These are phyloP conservation scores for Vachellia pachyceras DNA, from an alignment of 306 rosid genomes.

Conservation along the genomic window DNA sequence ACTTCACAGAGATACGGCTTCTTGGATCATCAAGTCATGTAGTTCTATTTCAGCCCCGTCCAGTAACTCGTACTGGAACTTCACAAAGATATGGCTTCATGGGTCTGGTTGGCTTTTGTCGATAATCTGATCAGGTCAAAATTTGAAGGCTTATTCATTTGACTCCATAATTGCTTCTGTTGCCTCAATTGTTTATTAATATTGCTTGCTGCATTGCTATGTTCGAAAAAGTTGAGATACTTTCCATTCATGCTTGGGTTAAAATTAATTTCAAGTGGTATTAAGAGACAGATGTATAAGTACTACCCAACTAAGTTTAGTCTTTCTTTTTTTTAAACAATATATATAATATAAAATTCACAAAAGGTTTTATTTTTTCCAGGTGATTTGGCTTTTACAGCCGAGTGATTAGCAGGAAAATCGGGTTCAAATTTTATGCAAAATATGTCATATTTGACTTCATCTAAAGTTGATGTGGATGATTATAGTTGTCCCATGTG, in stretches of 20 bases:
- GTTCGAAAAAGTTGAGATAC: neutral
- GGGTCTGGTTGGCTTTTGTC: constrained; percentile 40
- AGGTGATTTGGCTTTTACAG: too few species aligned
- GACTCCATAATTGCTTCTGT: neutral
- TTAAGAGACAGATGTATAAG: neutral
- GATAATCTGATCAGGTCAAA: constrained; percentile 10
- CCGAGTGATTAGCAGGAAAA: too few species aligned
- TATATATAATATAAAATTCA: neutral
- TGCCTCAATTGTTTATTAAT: neutral
- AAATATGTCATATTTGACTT: neutral
- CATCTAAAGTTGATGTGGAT: neutral
- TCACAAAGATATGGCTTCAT: too few species aligned
- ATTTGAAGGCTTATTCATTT: neutral
- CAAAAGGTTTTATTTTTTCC: too few species aligned
- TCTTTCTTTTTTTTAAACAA: too few species aligned
- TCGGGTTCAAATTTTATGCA: too few species aligned
- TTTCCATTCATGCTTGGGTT: neutral
- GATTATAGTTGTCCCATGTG: neutral
- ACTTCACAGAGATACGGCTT: constrained; percentile 53
- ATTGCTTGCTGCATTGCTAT: neutral
- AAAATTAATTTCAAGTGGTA: neutral
- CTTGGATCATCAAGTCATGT: constrained; percentile 52
- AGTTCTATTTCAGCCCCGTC: too few species aligned
- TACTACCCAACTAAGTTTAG: neutral
- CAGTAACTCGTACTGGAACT: too few species aligned